Evolutionary conservation across 2,329 filamentous ascomycete genomes (phyloP), one percentile per base, ranked within the genome.

Genomic region (Aspergillus glaucus): DNA sequence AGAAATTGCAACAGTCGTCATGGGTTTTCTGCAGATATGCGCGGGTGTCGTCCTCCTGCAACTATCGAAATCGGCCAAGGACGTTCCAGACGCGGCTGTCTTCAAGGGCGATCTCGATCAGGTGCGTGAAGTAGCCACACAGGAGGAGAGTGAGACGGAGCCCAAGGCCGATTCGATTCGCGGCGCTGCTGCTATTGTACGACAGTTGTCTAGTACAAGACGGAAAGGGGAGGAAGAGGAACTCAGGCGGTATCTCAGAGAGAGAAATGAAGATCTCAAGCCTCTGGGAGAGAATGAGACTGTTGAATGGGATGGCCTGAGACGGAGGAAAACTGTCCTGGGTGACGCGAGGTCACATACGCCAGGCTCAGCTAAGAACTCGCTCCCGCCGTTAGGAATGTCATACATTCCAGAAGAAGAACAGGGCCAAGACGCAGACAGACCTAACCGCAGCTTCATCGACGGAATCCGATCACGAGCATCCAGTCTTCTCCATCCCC

Each of bases 1-100:
- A 5, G 81, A 87, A 22, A 97, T 98, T 49, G 78, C 88, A 42
- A 95, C 90, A 0, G 87, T 97, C 26, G 86, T 97, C 48, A 82
- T 95, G 74, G 93, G 93, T 1, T 98, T 98, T 72, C 73, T 98
- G 37, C 86, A 87, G 52, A 98, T 98, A 53, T 98, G 93, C 67
- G 80, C 90, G 0, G 93, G 93, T 1, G 93, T 97, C 5, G 85
- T 97, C 0, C 73, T 98, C 6, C 74, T 98, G 8, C 93, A 98
- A 65, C 80, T 98, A n/a, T 96, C 93, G 46, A 97, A 97, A 67
- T 96, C 92, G 0, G 88, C 93, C 59, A 98, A 97, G 65, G 92
- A 98, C 62, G 92, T 98, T 0, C 93, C 93, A 6, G 93, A 97
- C 65, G 79, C 89, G 0, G 90, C 91, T 28, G 84, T 98, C 36